Base-by-base conservation (phyloP, 495 filamentous ascomycete genomes). In the Penicillium soppii region DNA sequence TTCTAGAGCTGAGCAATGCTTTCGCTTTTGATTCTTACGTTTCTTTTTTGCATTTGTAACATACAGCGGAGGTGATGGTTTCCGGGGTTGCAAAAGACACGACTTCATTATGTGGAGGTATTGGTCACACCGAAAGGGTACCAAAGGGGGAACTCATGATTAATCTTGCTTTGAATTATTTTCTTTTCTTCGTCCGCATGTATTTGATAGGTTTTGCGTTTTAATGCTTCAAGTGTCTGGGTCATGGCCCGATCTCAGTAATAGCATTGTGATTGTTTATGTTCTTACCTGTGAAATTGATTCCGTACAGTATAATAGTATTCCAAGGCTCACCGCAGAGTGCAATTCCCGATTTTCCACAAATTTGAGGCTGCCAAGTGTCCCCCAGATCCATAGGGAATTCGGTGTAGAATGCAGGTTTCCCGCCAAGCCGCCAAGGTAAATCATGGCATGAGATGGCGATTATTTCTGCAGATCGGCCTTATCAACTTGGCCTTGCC, bases 1-100 rank as follows among this genome's bases (percentile, higher is more conserved):
- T 86, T 86, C 59, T 84, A 79, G 51, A 52, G 15, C 5, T 27
- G 43, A 50, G 47, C 38, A 45, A 29, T 17, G 38, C 42, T 48
- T 41, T 39, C 36, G 12, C 26, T 46, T 50, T 33, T 53, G 33
- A 48, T 48, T 45, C 40, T 33, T 43, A 44, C 43, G 29, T 54
- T 58, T 46, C 52, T 54, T 32, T 33, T 51, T 52, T 58, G 65
- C 59, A 68, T 68, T 61, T 72, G 68, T 72, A 72, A 65, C 67
- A 70, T 70, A 65, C 63, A 67, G 61, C 63, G 62, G 36, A 69
- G 54, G 56, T 61, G 66, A 67, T 63, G 64, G 61, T 57, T 51
- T 57, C 43, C 54, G 52, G 55, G 58, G 53, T 52, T 48, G 57
- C 53, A 59, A 67, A 67, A 66, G 50, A 57, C 52, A 59, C 32